phyloP scores from a whole-genome alignment of 805 yeast species.

The Saturnispora halmiae region DNA sequence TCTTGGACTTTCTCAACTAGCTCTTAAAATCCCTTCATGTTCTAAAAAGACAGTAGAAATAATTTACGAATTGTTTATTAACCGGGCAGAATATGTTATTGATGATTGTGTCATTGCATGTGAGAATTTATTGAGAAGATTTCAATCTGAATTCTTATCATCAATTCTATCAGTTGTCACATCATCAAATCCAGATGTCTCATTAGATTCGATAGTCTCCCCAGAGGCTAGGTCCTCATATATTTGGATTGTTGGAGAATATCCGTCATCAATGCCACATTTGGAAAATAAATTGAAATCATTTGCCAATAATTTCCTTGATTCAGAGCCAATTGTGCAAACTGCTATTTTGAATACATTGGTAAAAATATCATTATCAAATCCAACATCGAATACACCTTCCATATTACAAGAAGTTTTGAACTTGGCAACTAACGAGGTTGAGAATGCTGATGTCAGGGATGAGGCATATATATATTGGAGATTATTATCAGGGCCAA shows the following conservation, averaged over 20 bases:
- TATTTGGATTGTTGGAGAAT: constrained; percentile 67
- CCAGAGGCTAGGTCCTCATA: constrained; percentile 49
- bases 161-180: constrained; percentile 45
- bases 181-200: constrained; percentile 26
- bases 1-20: constrained; percentile 61
- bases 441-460: constrained; percentile 69
- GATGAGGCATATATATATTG: constrained; percentile 75
- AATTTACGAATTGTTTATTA: constrained; percentile 48
- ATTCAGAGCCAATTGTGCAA: constrained; percentile 54
- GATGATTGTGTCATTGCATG: constrained; percentile 55
- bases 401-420: constrained; percentile 47
- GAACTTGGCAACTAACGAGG: constrained; percentile 51
- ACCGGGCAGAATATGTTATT: constrained; percentile 51
- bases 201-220: constrained; percentile 38
- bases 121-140: constrained; percentile 58
- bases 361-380: constrained; percentile 42
- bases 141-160: constrained; percentile 44
- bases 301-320: constrained; percentile 45
- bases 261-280: constrained; percentile 49
- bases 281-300: constrained; percentile 38
- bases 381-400: constrained; percentile 29
- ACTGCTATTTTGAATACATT: constrained; percentile 49
- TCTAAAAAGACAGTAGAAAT: constrained; percentile 52
- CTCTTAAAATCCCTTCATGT: constrained; percentile 49
- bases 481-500: constrained; percentile 43